Conservation (phyloP, 192 early-diverging fungal species). For the Anaeromyces robustus region DNA sequence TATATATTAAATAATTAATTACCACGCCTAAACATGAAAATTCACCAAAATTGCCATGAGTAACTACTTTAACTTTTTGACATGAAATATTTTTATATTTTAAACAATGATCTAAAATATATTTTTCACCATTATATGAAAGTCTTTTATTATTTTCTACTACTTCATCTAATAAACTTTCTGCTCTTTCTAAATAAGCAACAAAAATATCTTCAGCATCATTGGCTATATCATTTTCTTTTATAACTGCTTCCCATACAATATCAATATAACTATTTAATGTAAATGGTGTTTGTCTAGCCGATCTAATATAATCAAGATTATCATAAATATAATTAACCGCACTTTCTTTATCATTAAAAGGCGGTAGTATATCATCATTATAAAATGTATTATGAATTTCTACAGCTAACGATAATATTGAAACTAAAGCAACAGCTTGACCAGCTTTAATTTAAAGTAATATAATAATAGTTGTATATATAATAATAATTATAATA, state of each 20-base stretch:
- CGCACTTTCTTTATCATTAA: not conserved
- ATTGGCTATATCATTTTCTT: not conserved
- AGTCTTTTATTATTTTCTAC: constrained; percentile 77
- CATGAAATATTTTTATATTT: constrained; percentile 8
- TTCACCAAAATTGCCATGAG: constrained; percentile 89
- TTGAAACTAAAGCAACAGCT: not conserved
- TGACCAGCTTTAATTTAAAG: not conserved
- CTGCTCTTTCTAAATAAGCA: constrained; percentile 56
- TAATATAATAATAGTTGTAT: no score
- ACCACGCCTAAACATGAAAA: constrained; percentile 51
- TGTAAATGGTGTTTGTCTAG: not conserved
- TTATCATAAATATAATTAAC: not conserved
- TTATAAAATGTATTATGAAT: not conserved
- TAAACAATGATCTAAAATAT: constrained; percentile 29
- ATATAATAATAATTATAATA: not conserved
- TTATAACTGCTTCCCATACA: not conserved
- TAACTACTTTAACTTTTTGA: constrained; percentile 45
- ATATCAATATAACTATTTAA: not conserved
- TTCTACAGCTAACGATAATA: not conserved
- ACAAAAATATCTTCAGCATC: constrained; percentile 22
- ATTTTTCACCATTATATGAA: constrained; percentile 64
- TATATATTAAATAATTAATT: constrained; percentile 10
- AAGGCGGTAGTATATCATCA: not conserved
- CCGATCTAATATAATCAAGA: not conserved
- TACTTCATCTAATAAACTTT: constrained; percentile 72